Percentiles rank a stretch among this genome's conserved stretches.
Evolutionary conservation across 495 filamentous ascomycete genomes (phyloP).

Genomic region (Beverwykella pulmonaria): DNA sequence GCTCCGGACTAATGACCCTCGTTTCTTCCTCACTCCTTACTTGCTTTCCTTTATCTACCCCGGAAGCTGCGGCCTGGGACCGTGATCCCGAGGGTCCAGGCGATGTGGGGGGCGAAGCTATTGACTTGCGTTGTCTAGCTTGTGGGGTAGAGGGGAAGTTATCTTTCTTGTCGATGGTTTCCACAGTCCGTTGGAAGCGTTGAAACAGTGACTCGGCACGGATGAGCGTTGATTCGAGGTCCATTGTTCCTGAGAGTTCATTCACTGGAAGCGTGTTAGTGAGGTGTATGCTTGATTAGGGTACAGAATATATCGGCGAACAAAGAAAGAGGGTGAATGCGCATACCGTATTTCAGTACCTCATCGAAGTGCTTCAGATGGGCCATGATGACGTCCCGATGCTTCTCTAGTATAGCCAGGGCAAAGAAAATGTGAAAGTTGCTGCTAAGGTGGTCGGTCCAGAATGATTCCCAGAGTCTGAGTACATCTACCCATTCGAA

Average conservation of each 20-base stretch:
- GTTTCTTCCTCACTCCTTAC: constrained; percentile 48
- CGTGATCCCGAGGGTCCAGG: constrained; percentile 24
- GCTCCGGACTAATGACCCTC: constrained; percentile 77
- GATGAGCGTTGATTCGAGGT: constrained; percentile 78
- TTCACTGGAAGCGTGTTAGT: constrained; percentile 64
- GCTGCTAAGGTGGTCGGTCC: constrained; percentile 88
- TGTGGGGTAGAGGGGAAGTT: constrained; percentile 72
- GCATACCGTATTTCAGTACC: constrained; percentile 89
- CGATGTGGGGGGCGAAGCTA: constrained; percentile 33
- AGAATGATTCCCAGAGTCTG: constrained; percentile 87
- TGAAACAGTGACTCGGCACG: constrained; percentile 86
- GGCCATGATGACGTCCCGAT: constrained; percentile 89
- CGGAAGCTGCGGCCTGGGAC: constrained; percentile 29
- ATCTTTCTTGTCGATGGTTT: constrained; percentile 83
- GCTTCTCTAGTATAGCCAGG: constrained; percentile 92
- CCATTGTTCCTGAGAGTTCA: constrained; percentile 90
- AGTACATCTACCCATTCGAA: constrained; percentile 87
- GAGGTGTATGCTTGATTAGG: too few relatives aligned
- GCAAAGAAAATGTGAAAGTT: constrained; percentile 95
- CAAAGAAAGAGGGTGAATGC: neutral
- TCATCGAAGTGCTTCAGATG: constrained; percentile 96
- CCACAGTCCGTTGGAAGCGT: constrained; percentile 81
- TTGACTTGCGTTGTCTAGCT: constrained; percentile 53
- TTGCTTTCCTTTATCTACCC: constrained; percentile 36
- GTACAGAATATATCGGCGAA: neutral